Percentiles rank a stretch among this genome's conserved stretches.
Evolutionary conservation across 2,329 filamentous ascomycete genomes (phyloP).

Genomic region (Fusarium burgessii): DNA sequence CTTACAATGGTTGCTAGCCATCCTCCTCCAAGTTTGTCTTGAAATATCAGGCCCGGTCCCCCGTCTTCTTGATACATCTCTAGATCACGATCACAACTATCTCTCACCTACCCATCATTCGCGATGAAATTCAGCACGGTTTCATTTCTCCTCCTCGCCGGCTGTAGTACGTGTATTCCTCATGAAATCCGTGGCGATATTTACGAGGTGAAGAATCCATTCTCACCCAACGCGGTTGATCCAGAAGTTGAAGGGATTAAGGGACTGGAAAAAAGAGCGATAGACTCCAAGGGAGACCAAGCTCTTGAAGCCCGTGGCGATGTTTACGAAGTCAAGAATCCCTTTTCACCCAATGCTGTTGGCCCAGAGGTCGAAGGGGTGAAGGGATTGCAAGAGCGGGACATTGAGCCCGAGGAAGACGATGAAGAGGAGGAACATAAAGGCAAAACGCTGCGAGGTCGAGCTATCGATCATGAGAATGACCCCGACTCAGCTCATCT

Average conservation of each 20-base stretch:
- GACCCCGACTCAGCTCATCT: conserved; percentile 17
- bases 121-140: conserved; percentile 42
- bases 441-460: background rate
- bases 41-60: conserved; percentile 29
- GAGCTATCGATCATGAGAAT: conserved; percentile 6
- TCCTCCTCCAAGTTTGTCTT: conserved; percentile 22
- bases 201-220: conserved; percentile 12
- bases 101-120: background rate
- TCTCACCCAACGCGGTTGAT: background rate
- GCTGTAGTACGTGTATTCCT: conserved; percentile 31
- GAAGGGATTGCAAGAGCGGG: background rate
- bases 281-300: background rate
- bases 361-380: conserved; percentile 16
- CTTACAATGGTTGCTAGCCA: background rate
- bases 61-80: background rate
- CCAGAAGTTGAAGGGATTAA: background rate
- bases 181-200: conserved; percentile 15
- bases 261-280: background rate
- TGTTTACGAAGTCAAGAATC: background rate
- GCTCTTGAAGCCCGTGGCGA: conserved; percentile 2
- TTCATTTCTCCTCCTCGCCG: conserved; percentile 31
- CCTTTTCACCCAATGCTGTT: background rate
- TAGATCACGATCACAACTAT: background rate
- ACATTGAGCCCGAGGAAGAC: conserved; percentile 2
- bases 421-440: conserved; percentile 6